These are phyloP conservation scores for Penium margaritaceum DNA, from an alignment of 139 green algal species.

Conservation along the genomic window DNA sequence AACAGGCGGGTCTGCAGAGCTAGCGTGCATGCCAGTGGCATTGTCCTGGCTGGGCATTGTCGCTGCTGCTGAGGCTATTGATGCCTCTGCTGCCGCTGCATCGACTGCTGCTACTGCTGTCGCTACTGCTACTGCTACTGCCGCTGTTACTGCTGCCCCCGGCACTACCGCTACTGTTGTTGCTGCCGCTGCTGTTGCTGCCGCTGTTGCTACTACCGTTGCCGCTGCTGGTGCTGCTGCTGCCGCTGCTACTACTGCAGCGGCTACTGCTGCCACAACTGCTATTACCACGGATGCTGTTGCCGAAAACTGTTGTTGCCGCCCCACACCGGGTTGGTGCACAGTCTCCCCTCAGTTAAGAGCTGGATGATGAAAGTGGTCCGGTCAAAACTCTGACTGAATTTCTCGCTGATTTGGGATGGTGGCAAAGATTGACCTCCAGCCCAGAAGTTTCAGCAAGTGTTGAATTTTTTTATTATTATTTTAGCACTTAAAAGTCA, in stretches of 20 bases:
- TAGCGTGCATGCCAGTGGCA: too few relatives aligned
- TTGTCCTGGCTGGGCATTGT: too few relatives aligned
- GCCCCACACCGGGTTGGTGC: too few relatives aligned
- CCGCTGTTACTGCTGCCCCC: background rate
- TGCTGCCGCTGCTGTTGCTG: background rate
- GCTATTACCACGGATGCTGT: background rate
- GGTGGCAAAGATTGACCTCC: too few relatives aligned
- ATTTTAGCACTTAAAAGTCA: too few relatives aligned
- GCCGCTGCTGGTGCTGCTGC: background rate
- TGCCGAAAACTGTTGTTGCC: too few relatives aligned
- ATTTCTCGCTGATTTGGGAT: too few relatives aligned
- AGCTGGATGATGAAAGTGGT: background rate
- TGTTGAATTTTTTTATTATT: too few relatives aligned
- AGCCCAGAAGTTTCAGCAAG: too few relatives aligned
- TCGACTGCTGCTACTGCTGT: background rate
- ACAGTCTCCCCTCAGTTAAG: background rate
- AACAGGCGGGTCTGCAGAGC: too few relatives aligned
- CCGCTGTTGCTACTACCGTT: background rate
- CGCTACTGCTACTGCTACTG: background rate
- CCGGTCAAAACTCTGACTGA: too few relatives aligned
- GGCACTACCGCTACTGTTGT: background rate
- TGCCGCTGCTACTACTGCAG: background rate
- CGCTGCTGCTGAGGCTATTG: background rate
- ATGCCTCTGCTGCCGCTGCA: background rate
- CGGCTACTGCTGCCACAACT: background rate